Evolutionary conservation across 2,329 filamentous ascomycete species (phyloP), one percentile per base, ranked within the genome.

Genomic region (Blastomyces gilchristii): DNA sequence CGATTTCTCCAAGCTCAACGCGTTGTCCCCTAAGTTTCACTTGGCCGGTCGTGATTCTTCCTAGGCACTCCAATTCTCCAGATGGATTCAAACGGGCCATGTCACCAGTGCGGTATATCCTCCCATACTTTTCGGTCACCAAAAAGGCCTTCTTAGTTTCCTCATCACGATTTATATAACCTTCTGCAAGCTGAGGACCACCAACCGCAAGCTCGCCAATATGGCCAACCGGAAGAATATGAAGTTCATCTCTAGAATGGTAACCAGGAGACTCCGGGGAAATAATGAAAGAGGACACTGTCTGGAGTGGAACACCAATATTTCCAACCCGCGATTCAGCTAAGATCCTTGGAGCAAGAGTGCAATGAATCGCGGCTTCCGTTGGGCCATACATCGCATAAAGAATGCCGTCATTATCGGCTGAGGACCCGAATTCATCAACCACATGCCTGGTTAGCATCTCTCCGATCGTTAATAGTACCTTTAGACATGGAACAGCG

Each of bases 321-420:
- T 85, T 88, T 3, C 84, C 82, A 5, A 86, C 83, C 2, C 83
- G 80, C 8, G 83, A 83, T 25, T 75, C 73, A 4, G 80, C 78
- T 6, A 76, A 71, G 68, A 95, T 87, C 0, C 79, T 77, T 0
- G 86, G 78, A 66, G 90, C 87, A 4, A 94, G 75, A 0, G 90
- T 95, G 72, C 90, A 97, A 72, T 97, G 92, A 63, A 97, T 96
- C 0, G 91, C 86, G 8, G 90, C 90, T 76, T 97, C 92, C 0
- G 92, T 97, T 1, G 92, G 92, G 0, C 92, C 92, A 71, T 97
- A 97, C 91, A 96, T 96, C 43, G 87, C 92, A 83, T 90, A 92
- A 0, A 97, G 80, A 53, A 96, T 86, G 67, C 88, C 87, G 1
- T 78, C 72, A 8, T 75, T 76, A 0, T 71, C 71, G 0, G 74